phyloP scores from a whole-genome alignment of 139 green algal species.

The Astrephomene gubernaculifera region DNA sequence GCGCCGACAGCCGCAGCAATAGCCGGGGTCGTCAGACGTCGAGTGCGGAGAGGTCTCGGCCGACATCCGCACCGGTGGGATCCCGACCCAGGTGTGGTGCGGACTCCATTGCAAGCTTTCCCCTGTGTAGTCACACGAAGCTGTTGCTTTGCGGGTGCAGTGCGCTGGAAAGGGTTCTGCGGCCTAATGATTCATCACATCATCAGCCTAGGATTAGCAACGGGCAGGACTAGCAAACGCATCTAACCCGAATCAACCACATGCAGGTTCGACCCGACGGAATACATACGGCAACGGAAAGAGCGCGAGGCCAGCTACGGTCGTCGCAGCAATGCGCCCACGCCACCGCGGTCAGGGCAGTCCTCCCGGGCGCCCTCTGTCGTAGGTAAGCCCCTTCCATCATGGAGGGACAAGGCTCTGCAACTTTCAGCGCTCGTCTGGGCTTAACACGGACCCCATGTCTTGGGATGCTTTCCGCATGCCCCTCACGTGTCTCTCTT shows the following conservation, averaged over 20 bases:
- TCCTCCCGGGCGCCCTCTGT: constrained; percentile 39
- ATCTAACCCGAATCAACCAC: too few species aligned
- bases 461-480: too few species aligned
- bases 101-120: too few species aligned
- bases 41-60: constrained; percentile 43
- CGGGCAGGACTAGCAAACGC: too few species aligned
- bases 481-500: not conserved
- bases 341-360: constrained; percentile 34
- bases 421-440: too few species aligned
- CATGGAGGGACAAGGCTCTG: too few species aligned
- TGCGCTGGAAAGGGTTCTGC: too few species aligned
- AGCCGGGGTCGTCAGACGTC: constrained; percentile 32
- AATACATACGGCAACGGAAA: constrained; percentile 70
- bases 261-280: constrained; percentile 82
- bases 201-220: too few species aligned
- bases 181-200: too few species aligned
- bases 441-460: too few species aligned
- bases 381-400: constrained; percentile 17
- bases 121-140: too few species aligned
- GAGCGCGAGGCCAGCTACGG: constrained; percentile 13
- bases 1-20: constrained; percentile 10
- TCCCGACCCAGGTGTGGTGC: not conserved
- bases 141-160: too few species aligned
- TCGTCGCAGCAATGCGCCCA: constrained; percentile 33
- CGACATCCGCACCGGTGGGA: constrained; percentile 45